Evolutionary conservation across 1,284 basidiomycete genomes (phyloP).

Genomic region (Boletus semigastroideus): DNA sequence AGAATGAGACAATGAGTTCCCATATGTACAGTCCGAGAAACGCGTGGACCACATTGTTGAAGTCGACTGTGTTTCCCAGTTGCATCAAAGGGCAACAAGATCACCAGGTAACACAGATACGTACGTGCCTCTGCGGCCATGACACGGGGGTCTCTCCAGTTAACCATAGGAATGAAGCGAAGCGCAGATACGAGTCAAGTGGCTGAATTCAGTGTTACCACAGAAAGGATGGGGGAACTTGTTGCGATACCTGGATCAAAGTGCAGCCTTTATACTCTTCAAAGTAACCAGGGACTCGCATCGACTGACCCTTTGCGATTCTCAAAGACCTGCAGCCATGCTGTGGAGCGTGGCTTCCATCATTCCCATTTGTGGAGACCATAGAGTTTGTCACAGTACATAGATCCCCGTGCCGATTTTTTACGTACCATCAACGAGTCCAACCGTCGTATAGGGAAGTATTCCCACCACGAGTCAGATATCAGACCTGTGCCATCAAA

Average conservation of each 20-base stretch:
- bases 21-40: conserved; percentile 65
- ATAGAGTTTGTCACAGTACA: no score
- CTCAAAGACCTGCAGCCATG: no score
- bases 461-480: no score
- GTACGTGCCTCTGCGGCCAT: conserved; percentile 48
- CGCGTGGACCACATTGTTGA: conserved; percentile 56
- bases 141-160: conserved; percentile 54
- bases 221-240: conserved; percentile 3
- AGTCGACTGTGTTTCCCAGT: conserved; percentile 42
- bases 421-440: conserved; percentile 21
- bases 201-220: conserved; percentile 5
- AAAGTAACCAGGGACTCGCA: conserved; percentile 25
- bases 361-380: no score
- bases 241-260: conserved; percentile 6
- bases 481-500: neutral
- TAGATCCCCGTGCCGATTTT: conserved; percentile 9
- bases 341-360: no score
- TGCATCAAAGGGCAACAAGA: conserved; percentile 1
- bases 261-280: conserved; percentile 22
- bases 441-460: neutral
- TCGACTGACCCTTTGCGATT: conserved; percentile 4
- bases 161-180: conserved; percentile 43
- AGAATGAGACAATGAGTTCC: conserved; percentile 62
- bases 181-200: conserved; percentile 11
- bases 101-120: conserved; percentile 14